Conservation (phyloP, 305 asterid genomes). For the Fraxinus floribunda region DNA sequence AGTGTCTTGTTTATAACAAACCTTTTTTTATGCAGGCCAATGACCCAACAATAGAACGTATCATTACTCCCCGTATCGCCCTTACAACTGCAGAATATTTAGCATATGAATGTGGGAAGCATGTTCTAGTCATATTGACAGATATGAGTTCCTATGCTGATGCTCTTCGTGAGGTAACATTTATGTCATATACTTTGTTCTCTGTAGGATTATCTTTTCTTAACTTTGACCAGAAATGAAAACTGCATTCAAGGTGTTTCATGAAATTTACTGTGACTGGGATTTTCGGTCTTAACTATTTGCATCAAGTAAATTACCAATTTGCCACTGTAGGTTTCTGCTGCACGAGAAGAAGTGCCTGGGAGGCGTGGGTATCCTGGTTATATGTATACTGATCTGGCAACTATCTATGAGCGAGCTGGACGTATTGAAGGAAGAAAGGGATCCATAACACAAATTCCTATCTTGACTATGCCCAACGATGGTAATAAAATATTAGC, state of each 20-base stretch:
- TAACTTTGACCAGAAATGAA: not conserved
- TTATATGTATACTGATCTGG: constrained; percentile 88
- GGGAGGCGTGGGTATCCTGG: constrained; percentile 49
- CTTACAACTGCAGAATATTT: not conserved
- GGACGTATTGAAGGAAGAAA: constrained; percentile 91
- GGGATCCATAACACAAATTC: constrained; percentile 70
- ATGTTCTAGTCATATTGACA: not conserved
- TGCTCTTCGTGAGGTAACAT: constrained; percentile 27
- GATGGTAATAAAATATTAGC: constrained; percentile 50
- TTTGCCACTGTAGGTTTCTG: constrained; percentile 67
- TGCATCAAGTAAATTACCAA: constrained; percentile 5
- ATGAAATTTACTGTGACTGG: not conserved
- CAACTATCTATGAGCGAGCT: constrained; percentile 90
- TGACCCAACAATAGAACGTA: constrained; percentile 75
- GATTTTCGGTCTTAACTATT: not conserved
- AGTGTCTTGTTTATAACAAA: constrained; percentile 15
- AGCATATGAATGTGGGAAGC: not conserved
- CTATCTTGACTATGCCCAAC: constrained; percentile 74
- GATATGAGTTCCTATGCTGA: not conserved
- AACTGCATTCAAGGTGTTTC: not conserved
- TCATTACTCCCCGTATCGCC: not conserved
- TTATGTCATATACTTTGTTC: not conserved
- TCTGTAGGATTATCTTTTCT: not conserved
- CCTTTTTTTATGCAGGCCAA: constrained; percentile 62
- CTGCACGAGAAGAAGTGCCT: constrained; percentile 94